These are phyloP conservation scores for Halophytophthora polymorphica DNA, from an alignment of 352 stramenopile species.

Conservation along the genomic window DNA sequence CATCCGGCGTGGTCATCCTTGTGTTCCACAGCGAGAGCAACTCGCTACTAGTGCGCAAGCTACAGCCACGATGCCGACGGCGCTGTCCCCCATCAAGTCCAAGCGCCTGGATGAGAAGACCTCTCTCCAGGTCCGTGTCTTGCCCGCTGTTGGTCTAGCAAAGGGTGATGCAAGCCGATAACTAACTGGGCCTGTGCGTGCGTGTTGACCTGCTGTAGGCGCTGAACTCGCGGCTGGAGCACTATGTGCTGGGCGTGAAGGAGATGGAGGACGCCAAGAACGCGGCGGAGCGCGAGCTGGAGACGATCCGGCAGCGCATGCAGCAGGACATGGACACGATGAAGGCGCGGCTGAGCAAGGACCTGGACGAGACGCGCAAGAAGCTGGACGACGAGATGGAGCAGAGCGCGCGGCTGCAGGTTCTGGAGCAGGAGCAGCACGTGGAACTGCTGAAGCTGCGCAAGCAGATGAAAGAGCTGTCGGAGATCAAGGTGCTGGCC, in stretches of 20 bases:
- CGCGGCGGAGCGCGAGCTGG: constrained; percentile 68
- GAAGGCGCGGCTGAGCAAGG: constrained; percentile 50
- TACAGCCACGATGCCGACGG: constrained; percentile 39
- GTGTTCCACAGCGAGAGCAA: too few species aligned
- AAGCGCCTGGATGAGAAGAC: constrained; percentile 83
- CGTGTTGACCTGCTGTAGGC: constrained; percentile 40
- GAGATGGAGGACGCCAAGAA: constrained; percentile 79
- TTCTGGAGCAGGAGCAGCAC: constrained; percentile 79
- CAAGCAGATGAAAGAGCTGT: constrained; percentile 64
- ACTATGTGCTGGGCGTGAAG: constrained; percentile 82
- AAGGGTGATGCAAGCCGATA: neutral
- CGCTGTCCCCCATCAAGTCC: constrained; percentile 80
- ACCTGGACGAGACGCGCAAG: constrained; percentile 80
- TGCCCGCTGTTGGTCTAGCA: neutral
- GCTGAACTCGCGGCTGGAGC: constrained; percentile 78
- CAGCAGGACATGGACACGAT: constrained; percentile 71
- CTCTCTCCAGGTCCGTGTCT: constrained; percentile 61
- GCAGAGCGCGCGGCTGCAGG: constrained; percentile 65
- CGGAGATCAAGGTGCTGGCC: constrained; percentile 51
- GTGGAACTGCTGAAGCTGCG: constrained; percentile 74
- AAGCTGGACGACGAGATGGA: constrained; percentile 76
- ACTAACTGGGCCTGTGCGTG: constrained; percentile 2
- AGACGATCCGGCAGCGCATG: constrained; percentile 80
- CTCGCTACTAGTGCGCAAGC: too few species aligned
- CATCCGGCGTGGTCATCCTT: too few species aligned